A percentile compares a stretch with the other conserved stretches of the same genome.
Conservation (phyloP, 2,329 filamentous ascomycete genomes). For the Ceratocystis cubensis region DNA sequence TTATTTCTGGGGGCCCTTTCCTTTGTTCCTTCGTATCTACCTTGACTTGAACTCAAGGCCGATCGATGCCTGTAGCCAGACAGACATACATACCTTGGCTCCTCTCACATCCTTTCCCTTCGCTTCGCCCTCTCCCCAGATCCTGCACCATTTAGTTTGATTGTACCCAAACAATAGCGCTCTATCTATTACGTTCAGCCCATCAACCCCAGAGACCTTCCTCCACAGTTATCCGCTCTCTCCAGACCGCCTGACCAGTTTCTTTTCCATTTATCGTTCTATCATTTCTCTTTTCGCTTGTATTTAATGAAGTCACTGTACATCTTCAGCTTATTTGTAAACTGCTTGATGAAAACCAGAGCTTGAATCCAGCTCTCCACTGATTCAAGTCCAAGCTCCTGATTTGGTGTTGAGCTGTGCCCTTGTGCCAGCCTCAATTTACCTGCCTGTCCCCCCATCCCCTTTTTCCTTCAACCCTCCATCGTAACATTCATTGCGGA, state of each 20-base stretch:
- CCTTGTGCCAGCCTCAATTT: not conserved
- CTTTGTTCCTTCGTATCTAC: not conserved
- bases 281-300: not conserved
- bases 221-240: not conserved
- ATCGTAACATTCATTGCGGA: slow-evolving; percentile 34
- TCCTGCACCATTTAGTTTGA: slow-evolving; percentile 4
- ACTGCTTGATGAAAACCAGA: not conserved
- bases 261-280: not conserved
- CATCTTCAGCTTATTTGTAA: not conserved
- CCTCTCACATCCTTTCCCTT: slow-evolving; percentile 3
- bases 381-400: slow-evolving; percentile 4
- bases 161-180: slow-evolving; percentile 5
- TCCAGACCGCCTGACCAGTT: not conserved
- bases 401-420: not conserved
- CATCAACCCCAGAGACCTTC: not conserved
- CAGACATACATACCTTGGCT: not conserved
- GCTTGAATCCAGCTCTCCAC: not conserved
- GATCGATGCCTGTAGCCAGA: slow-evolving; percentile 1
- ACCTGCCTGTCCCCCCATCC: not conserved
- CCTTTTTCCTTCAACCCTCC: slow-evolving; percentile 24
- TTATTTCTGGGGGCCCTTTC: not conserved
- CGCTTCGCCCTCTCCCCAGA: slow-evolving; percentile 7
- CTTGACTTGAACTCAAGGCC: not conserved
- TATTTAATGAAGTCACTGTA: not conserved
- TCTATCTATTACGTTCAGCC: not conserved